A percentile compares a stretch with the other conserved stretches of the same genome.
These are phyloP conservation scores for Cyclotella distinguenda DNA, from an alignment of 108 stramenopile genomes.

Conservation along the genomic window DNA sequence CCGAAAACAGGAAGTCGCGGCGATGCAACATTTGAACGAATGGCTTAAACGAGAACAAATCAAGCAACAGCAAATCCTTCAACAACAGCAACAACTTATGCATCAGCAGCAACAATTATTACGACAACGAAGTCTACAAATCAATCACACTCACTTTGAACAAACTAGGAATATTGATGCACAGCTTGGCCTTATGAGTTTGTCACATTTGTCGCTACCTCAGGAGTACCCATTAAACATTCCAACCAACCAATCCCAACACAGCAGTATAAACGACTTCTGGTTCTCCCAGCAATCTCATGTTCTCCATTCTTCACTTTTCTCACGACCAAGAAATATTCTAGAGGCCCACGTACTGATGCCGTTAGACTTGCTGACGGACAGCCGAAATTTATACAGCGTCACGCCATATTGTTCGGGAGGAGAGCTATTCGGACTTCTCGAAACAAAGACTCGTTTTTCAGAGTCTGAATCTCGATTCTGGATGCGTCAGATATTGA, in stretches of 20 bases:
- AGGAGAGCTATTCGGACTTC: slow-evolving; percentile 85
- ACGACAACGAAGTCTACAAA: no score
- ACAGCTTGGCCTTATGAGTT: slow-evolving; percentile 20
- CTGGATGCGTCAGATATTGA: slow-evolving; percentile 85
- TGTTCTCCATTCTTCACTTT: neutral
- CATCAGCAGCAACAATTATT: slow-evolving; percentile 2
- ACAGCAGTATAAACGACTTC: no score
- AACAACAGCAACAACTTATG: slow-evolving; percentile 9
- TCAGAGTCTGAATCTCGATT: slow-evolving; percentile 77
- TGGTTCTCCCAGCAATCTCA: no score
- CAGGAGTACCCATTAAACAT: slow-evolving; percentile 5
- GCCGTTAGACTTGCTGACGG: slow-evolving; percentile 75
- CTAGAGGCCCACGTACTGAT: slow-evolving; percentile 72
- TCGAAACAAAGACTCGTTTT: slow-evolving; percentile 74
- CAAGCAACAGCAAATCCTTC: slow-evolving; percentile 20
- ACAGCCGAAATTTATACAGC: slow-evolving; percentile 81
- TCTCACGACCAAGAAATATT: slow-evolving; percentile 32
- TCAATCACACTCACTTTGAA: no score
- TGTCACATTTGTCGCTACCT: slow-evolving; percentile 10
- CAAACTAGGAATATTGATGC: slow-evolving; percentile 7
- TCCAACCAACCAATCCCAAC: no score
- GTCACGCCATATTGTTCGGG: slow-evolving; percentile 89
- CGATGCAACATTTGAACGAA: slow-evolving; percentile 76
- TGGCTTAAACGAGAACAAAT: slow-evolving; percentile 28
- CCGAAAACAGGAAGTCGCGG: slow-evolving; percentile 55